Evolutionary conservation across 192 early-diverging fungal species (phyloP).

Genomic region (Kappamyces sp.): DNA sequence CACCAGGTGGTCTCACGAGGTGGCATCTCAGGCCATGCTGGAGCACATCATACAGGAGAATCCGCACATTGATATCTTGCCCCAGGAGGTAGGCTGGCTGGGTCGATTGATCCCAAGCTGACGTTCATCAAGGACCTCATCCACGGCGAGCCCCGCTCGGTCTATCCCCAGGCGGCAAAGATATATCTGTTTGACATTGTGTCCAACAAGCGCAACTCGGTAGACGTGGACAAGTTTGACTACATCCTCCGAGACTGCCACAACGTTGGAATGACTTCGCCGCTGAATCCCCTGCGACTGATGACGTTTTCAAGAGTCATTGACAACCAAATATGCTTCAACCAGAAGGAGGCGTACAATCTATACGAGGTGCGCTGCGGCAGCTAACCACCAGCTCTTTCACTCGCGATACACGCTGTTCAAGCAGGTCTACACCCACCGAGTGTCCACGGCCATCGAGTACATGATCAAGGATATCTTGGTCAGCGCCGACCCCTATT

Average conservation of each 20-base stretch:
- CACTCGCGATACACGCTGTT: conserved; percentile 26
- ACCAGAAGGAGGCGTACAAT: conserved; percentile 84
- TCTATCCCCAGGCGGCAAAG: conserved; percentile 30
- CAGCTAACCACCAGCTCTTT: conserved; percentile 17
- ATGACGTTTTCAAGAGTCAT: conserved; percentile 81
- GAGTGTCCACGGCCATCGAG: conserved; percentile 65
- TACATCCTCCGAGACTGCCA: conserved; percentile 61
- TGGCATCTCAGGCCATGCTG: conserved; percentile 81
- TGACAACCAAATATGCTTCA: conserved; percentile 83
- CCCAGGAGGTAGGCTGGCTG: conserved; percentile 16
- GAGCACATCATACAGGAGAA: conserved; percentile 68
- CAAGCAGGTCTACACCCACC: conserved; percentile 80
- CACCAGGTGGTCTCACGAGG: conserved; percentile 56
- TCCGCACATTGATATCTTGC: conserved; percentile 57
- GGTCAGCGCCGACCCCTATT: conserved; percentile 65
- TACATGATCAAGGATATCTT: conserved; percentile 87
- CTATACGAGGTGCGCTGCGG: conserved; percentile 54
- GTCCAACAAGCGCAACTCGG: conserved; percentile 85
- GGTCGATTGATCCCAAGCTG: conserved; percentile 2
- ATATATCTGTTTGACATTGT: conserved; percentile 93
- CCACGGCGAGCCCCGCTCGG: conserved; percentile 27
- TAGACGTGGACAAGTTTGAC: conserved; percentile 90
- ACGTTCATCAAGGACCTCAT: conserved; percentile 46
- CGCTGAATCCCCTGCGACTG: conserved; percentile 56
- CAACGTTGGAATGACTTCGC: conserved; percentile 64